Percentiles rank a stretch among this genome's conserved stretches.
Conservation (phyloP, 2,329 filamentous ascomycete genomes). For the Neofusicoccum sp. region DNA sequence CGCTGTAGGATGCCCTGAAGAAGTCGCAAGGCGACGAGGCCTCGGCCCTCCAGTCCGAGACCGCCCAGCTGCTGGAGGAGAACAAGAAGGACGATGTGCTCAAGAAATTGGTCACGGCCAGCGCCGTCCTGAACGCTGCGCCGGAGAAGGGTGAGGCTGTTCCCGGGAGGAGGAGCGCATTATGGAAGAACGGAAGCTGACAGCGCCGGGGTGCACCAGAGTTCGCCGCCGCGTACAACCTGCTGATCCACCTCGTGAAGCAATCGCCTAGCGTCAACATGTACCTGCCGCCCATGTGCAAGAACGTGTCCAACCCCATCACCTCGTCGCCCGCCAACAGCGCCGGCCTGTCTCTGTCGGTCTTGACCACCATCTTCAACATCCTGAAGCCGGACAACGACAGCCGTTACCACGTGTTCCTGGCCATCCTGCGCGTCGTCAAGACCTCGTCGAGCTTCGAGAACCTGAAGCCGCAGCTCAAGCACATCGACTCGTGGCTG, state of each 20-base stretch:
- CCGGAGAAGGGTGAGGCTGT: constrained; percentile 71
- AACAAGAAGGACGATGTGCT: constrained; percentile 79
- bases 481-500: constrained; percentile 80
- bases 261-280: constrained; percentile 82
- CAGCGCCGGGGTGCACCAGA: constrained; percentile 50
- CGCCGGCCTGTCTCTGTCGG: constrained; percentile 79
- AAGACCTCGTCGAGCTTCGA: constrained; percentile 70
- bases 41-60: constrained; percentile 56
- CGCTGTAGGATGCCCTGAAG: constrained; percentile 64
- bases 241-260: constrained; percentile 88
- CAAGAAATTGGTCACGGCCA: constrained; percentile 82
- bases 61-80: constrained; percentile 67
- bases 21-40: constrained; percentile 57
- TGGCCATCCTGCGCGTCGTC: constrained; percentile 83
- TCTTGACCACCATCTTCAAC: constrained; percentile 96
- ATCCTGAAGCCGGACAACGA: constrained; percentile 74
- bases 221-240: constrained; percentile 93
- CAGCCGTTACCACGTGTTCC: constrained; percentile 84
- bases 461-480: constrained; percentile 76
- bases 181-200: neutral
- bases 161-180: neutral
- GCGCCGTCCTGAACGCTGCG: constrained; percentile 72
- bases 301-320: constrained; percentile 84
- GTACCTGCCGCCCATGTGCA: constrained; percentile 84
- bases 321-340: constrained; percentile 83